Evolutionary conservation across 768 basidiomycete genomes (phyloP), one percentile per base, ranked within the genome.

Genomic region (Leccinum incarnatum): DNA sequence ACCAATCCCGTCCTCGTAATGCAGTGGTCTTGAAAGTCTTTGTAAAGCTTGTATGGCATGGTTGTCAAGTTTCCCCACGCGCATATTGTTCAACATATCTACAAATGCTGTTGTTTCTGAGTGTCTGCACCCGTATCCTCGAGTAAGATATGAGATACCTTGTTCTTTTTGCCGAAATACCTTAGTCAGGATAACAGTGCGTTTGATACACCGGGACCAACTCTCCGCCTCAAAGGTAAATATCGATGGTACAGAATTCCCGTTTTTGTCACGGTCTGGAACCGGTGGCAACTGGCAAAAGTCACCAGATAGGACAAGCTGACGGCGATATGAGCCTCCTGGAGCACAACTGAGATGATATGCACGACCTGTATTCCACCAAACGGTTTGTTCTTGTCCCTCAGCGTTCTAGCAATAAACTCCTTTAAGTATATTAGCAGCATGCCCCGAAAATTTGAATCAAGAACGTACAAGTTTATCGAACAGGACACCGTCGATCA

Each of bases 201-300:
- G 67, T 5, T 79, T 81, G 25, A 96, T 81, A 62, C 90, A 88
- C 27, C 73, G 68, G 19, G 75, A 66, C 93, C 94, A 96, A n/a
- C 79, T 76, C 14, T 79, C 62, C 0, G 93, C 87, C 55, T 95
- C 91, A 68, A 97, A 95, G 3, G 88, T 86, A 71, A 95, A 95
- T 6, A 61, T 70, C 5, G 84, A 75, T 7, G 78, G 75, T 32
- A 85, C 77, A 11, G 79, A 45, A 63, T 81, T 58, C 62, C 80
- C 80, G 51, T 83, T 75, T 66, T 76, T 69, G 73, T 81, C 65
- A 63, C 79, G 73, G 34, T 75, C 77, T 12, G 81, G 77, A 0
- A 95, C 91, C 1, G 94, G 94, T 10, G 94, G 94, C 0, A 97
- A 78, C 71, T 97, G 93, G 68, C 85, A 95, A 71, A 95, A 95